These are phyloP conservation scores for Fusarium begoniae DNA, from an alignment of 2,329 filamentous ascomycete species.

Conservation along the genomic window DNA sequence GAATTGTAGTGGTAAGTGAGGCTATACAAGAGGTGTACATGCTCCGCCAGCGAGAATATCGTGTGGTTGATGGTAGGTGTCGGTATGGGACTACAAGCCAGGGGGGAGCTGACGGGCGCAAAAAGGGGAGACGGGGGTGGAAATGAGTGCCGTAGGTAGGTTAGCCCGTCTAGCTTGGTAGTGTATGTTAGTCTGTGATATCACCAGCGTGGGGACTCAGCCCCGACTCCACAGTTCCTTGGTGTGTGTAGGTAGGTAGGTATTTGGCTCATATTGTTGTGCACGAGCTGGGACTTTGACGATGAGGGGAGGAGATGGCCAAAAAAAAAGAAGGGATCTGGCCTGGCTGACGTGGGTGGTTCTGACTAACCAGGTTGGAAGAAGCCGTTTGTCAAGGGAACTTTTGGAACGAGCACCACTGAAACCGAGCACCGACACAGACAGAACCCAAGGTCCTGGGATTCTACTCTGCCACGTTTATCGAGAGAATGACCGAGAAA, in stretches of 20 bases:
- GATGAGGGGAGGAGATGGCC: background rate
- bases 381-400: conserved; percentile 16
- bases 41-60: conserved; percentile 17
- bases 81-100: conserved; percentile 29
- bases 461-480: background rate
- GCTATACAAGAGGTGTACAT: conserved; percentile 35
- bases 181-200: conserved; percentile 4
- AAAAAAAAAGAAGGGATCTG: background rate
- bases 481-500: background rate
- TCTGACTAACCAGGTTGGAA: conserved; percentile 22
- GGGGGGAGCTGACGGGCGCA: conserved; percentile 20
- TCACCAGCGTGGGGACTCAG: conserved; percentile 21
- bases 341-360: conserved; percentile 16
- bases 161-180: background rate
- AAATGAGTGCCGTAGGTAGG: conserved; percentile 16
- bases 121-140: background rate
- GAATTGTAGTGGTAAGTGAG: conserved; percentile 21
- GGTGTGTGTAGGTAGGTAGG: background rate
- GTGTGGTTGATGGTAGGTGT: conserved; percentile 27
- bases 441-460: background rate
- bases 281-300: background rate
- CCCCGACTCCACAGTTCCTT: conserved; percentile 2
- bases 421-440: background rate
- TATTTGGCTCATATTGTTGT: conserved; percentile 32
- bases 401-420: conserved; percentile 12